Evolutionary conservation across 2,329 filamentous ascomycete species (phyloP).

Genomic region (Alternaria incomplexa): DNA sequence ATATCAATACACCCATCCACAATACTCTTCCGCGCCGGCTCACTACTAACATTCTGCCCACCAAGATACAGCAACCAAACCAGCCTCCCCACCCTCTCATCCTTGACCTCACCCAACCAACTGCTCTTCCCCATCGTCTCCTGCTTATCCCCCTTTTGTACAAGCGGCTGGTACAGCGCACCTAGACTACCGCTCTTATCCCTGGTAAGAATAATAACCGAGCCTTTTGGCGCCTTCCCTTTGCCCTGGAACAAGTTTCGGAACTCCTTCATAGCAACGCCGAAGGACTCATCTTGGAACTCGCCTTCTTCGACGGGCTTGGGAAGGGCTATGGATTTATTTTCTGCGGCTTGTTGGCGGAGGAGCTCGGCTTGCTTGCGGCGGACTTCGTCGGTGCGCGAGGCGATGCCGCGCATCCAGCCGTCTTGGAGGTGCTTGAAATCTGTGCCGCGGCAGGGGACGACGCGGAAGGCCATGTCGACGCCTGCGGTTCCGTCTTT

Average conservation of each 20-base stretch:
- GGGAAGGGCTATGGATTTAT: slow-evolving; percentile 39
- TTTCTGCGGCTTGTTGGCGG: slow-evolving; percentile 53
- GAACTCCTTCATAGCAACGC: slow-evolving; percentile 75
- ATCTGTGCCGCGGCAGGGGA: slow-evolving; percentile 92
- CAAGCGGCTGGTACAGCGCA: slow-evolving; percentile 42
- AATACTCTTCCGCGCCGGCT: slow-evolving; percentile 78
- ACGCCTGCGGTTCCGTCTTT: slow-evolving; percentile 61
- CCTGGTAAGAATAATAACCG: slow-evolving; percentile 75
- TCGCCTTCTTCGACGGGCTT: slow-evolving; percentile 49
- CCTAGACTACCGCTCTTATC: slow-evolving; percentile 66
- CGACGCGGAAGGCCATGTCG: slow-evolving; percentile 80
- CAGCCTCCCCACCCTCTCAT: slow-evolving; percentile 80
- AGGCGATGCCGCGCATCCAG: slow-evolving; percentile 84
- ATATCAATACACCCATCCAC: slow-evolving; percentile 88
- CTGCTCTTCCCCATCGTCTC: slow-evolving; percentile 56
- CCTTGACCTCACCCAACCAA: slow-evolving; percentile 72
- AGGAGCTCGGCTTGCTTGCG: slow-evolving; percentile 41
- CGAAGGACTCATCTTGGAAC: slow-evolving; percentile 77
- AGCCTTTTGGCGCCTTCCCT: slow-evolving; percentile 76
- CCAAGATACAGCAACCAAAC: slow-evolving; percentile 91
- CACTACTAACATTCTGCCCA: slow-evolving; percentile 85
- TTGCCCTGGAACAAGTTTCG: slow-evolving; percentile 81
- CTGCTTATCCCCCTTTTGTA: slow-evolving; percentile 35
- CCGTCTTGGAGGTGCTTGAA: slow-evolving; percentile 92
- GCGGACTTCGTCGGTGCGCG: slow-evolving; percentile 64